phyloP scores from a whole-genome alignment of 495 filamentous ascomycete genomes.

The Darksidea phi region DNA sequence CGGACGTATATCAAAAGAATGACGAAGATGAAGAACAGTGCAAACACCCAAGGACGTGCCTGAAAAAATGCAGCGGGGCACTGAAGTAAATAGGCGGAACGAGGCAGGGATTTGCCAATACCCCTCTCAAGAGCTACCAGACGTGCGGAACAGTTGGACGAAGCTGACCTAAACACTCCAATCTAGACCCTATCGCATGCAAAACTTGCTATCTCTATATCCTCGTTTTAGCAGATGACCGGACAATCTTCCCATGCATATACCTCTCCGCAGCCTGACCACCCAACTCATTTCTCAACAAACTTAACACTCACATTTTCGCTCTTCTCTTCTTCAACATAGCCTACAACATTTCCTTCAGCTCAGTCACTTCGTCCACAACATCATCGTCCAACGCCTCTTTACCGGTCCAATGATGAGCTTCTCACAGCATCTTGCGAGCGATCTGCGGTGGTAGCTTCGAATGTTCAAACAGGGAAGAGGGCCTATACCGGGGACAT shows the following conservation, averaged over 20 bases:
- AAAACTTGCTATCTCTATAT: slow-evolving; percentile 27
- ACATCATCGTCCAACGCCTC: slow-evolving; percentile 52
- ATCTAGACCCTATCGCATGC: slow-evolving; percentile 8
- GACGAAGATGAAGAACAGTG: too few species aligned
- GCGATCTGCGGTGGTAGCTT: slow-evolving; percentile 48
- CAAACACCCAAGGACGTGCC: too few species aligned
- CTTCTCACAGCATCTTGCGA: slow-evolving; percentile 54
- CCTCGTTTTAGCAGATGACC: slow-evolving; percentile 41
- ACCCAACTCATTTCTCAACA: slow-evolving; percentile 52
- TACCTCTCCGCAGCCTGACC: slow-evolving; percentile 52
- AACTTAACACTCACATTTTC: slow-evolving; percentile 52
- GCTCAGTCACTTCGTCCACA: slow-evolving; percentile 51
- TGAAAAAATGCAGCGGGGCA: too few species aligned
- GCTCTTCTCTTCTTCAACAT: slow-evolving; percentile 50
- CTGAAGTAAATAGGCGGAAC: too few species aligned
- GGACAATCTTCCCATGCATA: slow-evolving; percentile 47
- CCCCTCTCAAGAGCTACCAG: neutral
- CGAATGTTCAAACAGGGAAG: slow-evolving; percentile 47
- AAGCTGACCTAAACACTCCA: slow-evolving; percentile 19
- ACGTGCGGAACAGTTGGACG: neutral
- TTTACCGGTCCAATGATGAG: slow-evolving; percentile 52
- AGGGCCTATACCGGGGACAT: slow-evolving; percentile 52
- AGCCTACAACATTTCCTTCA: slow-evolving; percentile 49
- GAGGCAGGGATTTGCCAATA: neutral
- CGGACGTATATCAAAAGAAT: too few species aligned